Evolutionary conservation across 2,329 filamentous ascomycete species (phyloP), one percentile per base, ranked within the genome.

Genomic region (Colletotrichum sp.): DNA sequence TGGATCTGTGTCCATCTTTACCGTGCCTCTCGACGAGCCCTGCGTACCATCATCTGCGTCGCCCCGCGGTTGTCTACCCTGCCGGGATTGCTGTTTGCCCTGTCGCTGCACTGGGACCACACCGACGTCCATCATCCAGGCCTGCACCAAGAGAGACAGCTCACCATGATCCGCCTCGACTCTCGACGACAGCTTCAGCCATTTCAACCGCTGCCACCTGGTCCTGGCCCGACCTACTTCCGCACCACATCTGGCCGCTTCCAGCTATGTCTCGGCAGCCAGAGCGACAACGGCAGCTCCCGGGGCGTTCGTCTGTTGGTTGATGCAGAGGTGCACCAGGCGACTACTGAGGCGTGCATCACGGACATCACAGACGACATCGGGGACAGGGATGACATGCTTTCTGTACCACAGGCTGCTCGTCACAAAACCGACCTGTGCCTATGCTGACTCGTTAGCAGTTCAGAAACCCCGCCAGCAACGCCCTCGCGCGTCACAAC

Each of bases 401-500:
- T 39, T 72, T 68, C 21, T 72, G 73, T 76, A 76, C 73, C 64
- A 8, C 57, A 30, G 62, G 18, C 32, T 44, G 62, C 55, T 68
- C 34, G 57, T 66, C 44, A 24, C 8, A 34, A 59, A 34, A 28
- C 30, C 55, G 26, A 26, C 34, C 30, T n/a, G 32, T 68, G 55
- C 55, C 44, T 10, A 28, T 36, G 69, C 73, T 76, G 64, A 76
- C 73, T 72, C 57, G 57, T 8, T 80, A 13, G 24, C 80, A 84
- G 83, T 81, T 85, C 65, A 86, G 85, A 76, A 82, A 79, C 39
- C 65, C 74, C 24, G 34, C 66, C 26, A 70, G 44, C 44, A 52
- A 52, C 44, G 44, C 44, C 9, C 52, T 76, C 24, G 36, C 85
- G 39, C 86, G 88, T 76, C 85, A 85, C 84, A 85, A 79, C 84